These are phyloP conservation scores for Leucocoprinus birnbaumii DNA, from an alignment of 768 basidiomycete species.

Conservation along the genomic window DNA sequence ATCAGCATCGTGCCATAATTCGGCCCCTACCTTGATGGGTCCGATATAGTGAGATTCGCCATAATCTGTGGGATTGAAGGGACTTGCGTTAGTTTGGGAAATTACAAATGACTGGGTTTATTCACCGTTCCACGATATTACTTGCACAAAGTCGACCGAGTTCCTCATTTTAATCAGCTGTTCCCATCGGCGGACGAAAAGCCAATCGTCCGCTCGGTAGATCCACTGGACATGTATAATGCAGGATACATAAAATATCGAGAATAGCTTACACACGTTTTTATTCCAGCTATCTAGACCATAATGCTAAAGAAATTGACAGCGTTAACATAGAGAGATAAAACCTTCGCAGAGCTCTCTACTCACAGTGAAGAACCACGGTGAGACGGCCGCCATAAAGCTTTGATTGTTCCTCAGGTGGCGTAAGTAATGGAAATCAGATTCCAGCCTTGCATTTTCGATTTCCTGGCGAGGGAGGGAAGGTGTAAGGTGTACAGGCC, in stretches of 20 bases:
- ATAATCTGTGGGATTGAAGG: conserved; percentile 35
- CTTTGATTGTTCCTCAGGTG: conserved; percentile 26
- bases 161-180: conserved; percentile 51
- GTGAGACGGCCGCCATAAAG: conserved; percentile 55
- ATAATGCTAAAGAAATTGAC: too few species aligned
- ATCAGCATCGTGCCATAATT: not conserved
- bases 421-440: conserved; percentile 30
- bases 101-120: not conserved
- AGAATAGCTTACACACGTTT: conserved; percentile 35
- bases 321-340: too few species aligned
- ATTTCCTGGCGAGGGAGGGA: conserved; percentile 19
- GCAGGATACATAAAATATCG: not conserved
- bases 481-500: conserved; percentile 39
- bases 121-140: conserved; percentile 66
- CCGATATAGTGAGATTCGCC: conserved; percentile 80
- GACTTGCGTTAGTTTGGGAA: not conserved
- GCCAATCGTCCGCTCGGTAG: conserved; percentile 60
- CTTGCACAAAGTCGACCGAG: conserved; percentile 43
- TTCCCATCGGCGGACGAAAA: conserved; percentile 65
- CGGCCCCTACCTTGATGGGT: conserved; percentile 45
- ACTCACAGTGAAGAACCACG: conserved; percentile 68
- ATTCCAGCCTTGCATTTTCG: conserved; percentile 30
- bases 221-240: conserved; percentile 35
- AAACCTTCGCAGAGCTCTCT: not conserved
- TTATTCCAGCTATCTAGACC: conserved; percentile 55